Base-by-base conservation (phyloP, 2,329 filamentous ascomycete genomes). In the Hypoxylon sp. region DNA sequence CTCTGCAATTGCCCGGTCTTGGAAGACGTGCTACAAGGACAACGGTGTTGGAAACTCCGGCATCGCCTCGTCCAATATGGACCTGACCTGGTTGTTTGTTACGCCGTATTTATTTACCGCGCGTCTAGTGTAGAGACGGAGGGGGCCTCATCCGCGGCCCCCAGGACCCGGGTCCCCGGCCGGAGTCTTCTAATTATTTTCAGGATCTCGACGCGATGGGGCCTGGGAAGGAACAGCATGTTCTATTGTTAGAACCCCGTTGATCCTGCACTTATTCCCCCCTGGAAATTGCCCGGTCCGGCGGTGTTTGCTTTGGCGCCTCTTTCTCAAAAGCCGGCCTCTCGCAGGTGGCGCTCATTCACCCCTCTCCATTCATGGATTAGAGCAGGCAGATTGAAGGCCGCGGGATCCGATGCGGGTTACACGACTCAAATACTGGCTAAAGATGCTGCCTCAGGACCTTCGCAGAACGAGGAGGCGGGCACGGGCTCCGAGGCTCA, bases 1-100 rank as follows among this genome's bases (percentile, higher is more conserved):
- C 50, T 52, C 44, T 59, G 35, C 64, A 47, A 46, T 6, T 42
- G 11, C 31, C 53, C 53, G 48, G 11, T 39, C 24, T 29, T 35
- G 35, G 13, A 58, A 52, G 39, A 56, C 32, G 37, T 51, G 19
- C 27, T 50, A 19, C 29, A 44, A 48, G 5, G 39, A 35, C 50
- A 15, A 11, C 47, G 51, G 32, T 24, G 24, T 31, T 48, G 15
- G 24, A 50, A 54, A 55, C 31, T 27, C 19, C 29, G 42, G 39
- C 58, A 48, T 44, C 15, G 50, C 50, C 50, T 61, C n/a, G 24
- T 17, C 42, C 24, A 10, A 53, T 46, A 17, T 13, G 35, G 37
- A 53, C 35, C 21, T 46, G 46, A 46, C 24, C 5, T 46, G 17
- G 27, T 11, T 46, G 24, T 39, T 24, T 59, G 6, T 17, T 46